A percentile compares a stretch with the other conserved stretches of the same genome.
Conservation (phyloP, 371 early-diverging fungal species). For the Mortierella sp. region DNA sequence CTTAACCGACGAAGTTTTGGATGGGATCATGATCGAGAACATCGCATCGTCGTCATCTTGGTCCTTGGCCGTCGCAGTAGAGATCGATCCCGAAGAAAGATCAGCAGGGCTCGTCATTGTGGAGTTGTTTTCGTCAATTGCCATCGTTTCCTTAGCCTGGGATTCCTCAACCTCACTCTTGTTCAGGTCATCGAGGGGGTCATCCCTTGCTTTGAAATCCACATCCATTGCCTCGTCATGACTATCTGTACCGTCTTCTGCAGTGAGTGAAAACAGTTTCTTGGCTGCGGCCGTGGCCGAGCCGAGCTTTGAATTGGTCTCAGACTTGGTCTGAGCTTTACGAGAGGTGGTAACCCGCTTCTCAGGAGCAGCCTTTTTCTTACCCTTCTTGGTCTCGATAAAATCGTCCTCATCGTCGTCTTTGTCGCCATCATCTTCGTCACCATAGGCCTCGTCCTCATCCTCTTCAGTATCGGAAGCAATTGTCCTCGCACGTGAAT, state of each 20-base stretch:
- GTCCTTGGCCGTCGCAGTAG: constrained; percentile 20
- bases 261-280: constrained; percentile 41
- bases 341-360: neutral
- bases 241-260: constrained; percentile 4
- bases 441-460: neutral
- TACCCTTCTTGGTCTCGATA: constrained; percentile 6
- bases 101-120: too few species aligned
- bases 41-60: constrained; percentile 43
- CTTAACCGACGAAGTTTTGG: constrained; percentile 38
- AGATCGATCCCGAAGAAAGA: constrained; percentile 3
- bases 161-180: constrained; percentile 5
- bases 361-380: constrained; percentile 13
- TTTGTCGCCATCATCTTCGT: constrained; percentile 6
- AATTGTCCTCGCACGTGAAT: constrained; percentile 19
- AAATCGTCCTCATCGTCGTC: constrained; percentile 22
- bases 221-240: constrained; percentile 13
- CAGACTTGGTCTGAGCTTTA: neutral
- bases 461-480: constrained; percentile 16
- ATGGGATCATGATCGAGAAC: constrained; percentile 39
- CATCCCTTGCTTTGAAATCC: constrained; percentile 2
- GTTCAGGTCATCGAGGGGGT: neutral
- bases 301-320: constrained; percentile 3
- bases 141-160: neutral
- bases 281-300: constrained; percentile 10
- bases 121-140: neutral